A percentile compares a stretch with the other conserved stretches of the same genome.
phyloP scores from a whole-genome alignment of 257 asterid species.

The Thymus quinquecostatus region DNA sequence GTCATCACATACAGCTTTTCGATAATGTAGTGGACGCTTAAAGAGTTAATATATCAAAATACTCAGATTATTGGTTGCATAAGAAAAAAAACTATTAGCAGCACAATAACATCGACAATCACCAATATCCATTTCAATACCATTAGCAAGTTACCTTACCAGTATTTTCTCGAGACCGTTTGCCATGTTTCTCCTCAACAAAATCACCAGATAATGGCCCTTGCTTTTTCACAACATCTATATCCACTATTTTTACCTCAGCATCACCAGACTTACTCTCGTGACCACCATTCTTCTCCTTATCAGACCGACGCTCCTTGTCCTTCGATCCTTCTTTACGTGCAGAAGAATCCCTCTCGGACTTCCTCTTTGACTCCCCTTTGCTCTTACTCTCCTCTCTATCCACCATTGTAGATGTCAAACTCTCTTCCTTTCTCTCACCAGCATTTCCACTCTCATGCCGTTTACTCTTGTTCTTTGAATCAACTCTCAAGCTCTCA shows the following conservation, averaged over 20 bases:
- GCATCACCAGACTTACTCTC: conserved; percentile 61
- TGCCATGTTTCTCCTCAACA: conserved; percentile 66
- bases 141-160: conserved; percentile 69
- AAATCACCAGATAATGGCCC: conserved; percentile 53
- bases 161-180: conserved; percentile 68
- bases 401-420: conserved; percentile 48
- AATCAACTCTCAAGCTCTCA: conserved; percentile 56
- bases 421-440: conserved; percentile 65
- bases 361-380: conserved; percentile 80
- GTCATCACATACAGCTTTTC: neutral
- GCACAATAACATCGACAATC: conserved; percentile 16
- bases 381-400: conserved; percentile 64
- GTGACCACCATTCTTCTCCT: conserved; percentile 67
- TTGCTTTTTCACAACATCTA: conserved; percentile 59
- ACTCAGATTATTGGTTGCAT: conserved; percentile 25
- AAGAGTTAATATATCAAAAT: conserved; percentile 5
- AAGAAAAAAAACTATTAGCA: conserved; percentile 15
- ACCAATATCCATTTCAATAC: conserved; percentile 29
- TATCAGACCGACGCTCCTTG: conserved; percentile 73
- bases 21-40: conserved; percentile 12
- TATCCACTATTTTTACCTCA: conserved; percentile 45
- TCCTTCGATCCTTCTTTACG: conserved; percentile 73
- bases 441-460: conserved; percentile 60
- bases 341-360: conserved; percentile 75
- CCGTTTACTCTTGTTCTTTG: conserved; percentile 65